A percentile compares a stretch with the other conserved stretches of the same genome.
Conservation (phyloP, 2,329 filamentous ascomycete species). For the Didymella exigua region DNA sequence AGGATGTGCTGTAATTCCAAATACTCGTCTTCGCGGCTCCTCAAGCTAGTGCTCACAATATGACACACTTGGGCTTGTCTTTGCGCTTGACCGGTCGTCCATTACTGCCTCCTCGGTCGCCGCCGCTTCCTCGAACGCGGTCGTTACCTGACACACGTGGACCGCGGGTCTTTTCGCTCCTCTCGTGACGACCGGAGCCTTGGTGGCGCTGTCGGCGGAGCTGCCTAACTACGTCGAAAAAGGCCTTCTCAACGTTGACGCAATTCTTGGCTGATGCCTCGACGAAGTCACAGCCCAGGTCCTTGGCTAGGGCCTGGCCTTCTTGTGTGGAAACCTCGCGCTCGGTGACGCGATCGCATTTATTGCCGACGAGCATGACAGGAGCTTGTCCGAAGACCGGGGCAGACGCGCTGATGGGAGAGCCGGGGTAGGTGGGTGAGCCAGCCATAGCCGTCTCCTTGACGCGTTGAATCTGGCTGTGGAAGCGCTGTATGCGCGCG, state of each 20-base stretch:
- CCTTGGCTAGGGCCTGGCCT: slow-evolving; percentile 86
- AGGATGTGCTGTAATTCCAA: slow-evolving; percentile 35
- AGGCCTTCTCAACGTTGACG: slow-evolving; percentile 97
- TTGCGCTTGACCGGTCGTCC: slow-evolving; percentile 25
- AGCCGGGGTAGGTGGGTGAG: slow-evolving; percentile 77
- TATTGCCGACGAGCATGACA: slow-evolving; percentile 98
- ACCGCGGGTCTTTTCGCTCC: slow-evolving; percentile 18
- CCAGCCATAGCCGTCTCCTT: slow-evolving; percentile 82
- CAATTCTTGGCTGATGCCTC: slow-evolving; percentile 97
- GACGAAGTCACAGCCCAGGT: slow-evolving; percentile 94
- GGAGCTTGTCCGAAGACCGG: slow-evolving; percentile 71
- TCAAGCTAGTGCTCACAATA: slow-evolving; percentile 32
- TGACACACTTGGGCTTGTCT: slow-evolving; percentile 44
- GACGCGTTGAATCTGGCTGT: slow-evolving; percentile 95
- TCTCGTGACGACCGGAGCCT: slow-evolving; percentile 30
- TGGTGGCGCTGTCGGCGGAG: slow-evolving; percentile 79
- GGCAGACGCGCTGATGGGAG: slow-evolving; percentile 66
- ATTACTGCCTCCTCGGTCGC: slow-evolving; percentile 24
- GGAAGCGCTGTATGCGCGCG: slow-evolving; percentile 90
- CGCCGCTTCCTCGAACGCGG: slow-evolving; percentile 21
- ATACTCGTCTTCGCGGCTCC: slow-evolving; percentile 22
- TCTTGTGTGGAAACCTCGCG: slow-evolving; percentile 96
- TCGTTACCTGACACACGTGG: slow-evolving; percentile 25
- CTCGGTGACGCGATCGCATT: slow-evolving; percentile 95
- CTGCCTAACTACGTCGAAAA: slow-evolving; percentile 95